Evolutionary conservation across 257 asterid species (phyloP).

Genomic region (Eustoma russellianum): DNA sequence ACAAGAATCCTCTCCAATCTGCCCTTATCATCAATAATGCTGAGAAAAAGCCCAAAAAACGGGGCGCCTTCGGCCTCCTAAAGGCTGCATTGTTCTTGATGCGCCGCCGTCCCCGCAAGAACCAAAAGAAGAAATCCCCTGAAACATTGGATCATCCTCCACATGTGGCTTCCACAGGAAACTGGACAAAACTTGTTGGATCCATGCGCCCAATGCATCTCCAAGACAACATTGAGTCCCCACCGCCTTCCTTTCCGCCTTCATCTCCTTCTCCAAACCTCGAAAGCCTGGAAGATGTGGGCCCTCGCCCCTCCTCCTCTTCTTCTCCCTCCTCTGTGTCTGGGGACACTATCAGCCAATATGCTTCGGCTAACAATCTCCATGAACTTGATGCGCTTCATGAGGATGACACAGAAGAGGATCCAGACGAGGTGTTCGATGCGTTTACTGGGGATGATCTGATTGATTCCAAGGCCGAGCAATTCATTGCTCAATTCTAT

Average conservation of each 20-base stretch:
- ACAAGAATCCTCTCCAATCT: neutral
- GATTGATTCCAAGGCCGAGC: conserved; percentile 30
- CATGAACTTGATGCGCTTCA: conserved; percentile 13
- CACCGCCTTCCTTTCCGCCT: conserved; percentile 17
- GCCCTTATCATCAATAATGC: neutral
- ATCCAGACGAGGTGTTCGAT: conserved; percentile 25
- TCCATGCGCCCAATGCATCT: conserved; percentile 64
- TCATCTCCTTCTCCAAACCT: neutral
- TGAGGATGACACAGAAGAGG: conserved; percentile 8
- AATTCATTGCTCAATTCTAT: conserved; percentile 30
- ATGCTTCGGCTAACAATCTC: conserved; percentile 24
- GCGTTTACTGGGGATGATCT: conserved; percentile 20
- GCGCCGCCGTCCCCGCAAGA: conserved; percentile 9
- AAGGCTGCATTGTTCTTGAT: conserved; percentile 41
- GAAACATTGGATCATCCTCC: neutral
- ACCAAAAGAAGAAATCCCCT: conserved; percentile 9
- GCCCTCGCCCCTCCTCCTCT: conserved; percentile 7
- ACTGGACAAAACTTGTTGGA: conserved; percentile 58
- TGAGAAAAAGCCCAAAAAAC: conserved; percentile 25
- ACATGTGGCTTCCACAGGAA: conserved; percentile 11
- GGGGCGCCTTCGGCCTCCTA: conserved; percentile 33
- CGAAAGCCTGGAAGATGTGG: conserved; percentile 10
- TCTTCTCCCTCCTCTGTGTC: conserved; percentile 5
- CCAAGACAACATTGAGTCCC: conserved; percentile 28
- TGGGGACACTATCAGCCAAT: conserved; percentile 24